Conservation (phyloP, 352 stramenopile species). For the Globisporangium apiculatum region DNA sequence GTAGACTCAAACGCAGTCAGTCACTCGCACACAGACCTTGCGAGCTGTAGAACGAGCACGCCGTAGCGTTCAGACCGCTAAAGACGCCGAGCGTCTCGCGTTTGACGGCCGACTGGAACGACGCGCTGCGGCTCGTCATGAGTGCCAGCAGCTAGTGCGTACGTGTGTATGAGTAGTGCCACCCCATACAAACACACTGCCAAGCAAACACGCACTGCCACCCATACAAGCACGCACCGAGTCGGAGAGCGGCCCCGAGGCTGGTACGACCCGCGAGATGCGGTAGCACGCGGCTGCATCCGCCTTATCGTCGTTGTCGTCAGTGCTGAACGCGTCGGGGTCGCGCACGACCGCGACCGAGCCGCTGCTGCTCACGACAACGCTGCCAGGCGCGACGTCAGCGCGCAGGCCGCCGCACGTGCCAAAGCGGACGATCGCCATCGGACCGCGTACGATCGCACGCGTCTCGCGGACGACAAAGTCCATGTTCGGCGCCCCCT, state of each 20-base stretch:
- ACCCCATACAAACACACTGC: too few species aligned
- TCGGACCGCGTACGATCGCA: slow-evolving; percentile 33
- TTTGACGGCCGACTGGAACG: slow-evolving; percentile 8
- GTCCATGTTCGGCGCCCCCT: slow-evolving; percentile 67
- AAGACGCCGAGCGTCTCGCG: slow-evolving; percentile 17
- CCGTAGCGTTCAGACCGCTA: slow-evolving; percentile 47
- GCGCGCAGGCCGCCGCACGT: slow-evolving; percentile 41
- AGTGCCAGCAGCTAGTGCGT: too few species aligned
- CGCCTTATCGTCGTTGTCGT: not conserved
- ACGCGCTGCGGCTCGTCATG: slow-evolving; percentile 7
- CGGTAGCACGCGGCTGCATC: slow-evolving; percentile 18
- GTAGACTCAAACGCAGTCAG: too few species aligned
- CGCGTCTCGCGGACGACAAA: slow-evolving; percentile 64
- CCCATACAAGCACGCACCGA: slow-evolving; percentile 11
- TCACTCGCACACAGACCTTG: slow-evolving; percentile 27
- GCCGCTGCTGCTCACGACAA: slow-evolving; percentile 46
- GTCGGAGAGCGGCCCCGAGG: slow-evolving; percentile 21
- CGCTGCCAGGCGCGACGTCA: slow-evolving; percentile 32
- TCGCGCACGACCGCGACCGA: slow-evolving; percentile 37
- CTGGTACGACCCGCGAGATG: slow-evolving; percentile 28
- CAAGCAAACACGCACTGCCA: too few species aligned
- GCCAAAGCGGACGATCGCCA: slow-evolving; percentile 57
- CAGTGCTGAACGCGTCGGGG: slow-evolving; percentile 42
- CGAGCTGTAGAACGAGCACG: slow-evolving; percentile 66
- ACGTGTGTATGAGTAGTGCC: too few species aligned